Evolutionary conservation across 2,329 filamentous ascomycete genomes (phyloP).

Genomic region (Colletotrichum tabaci): DNA sequence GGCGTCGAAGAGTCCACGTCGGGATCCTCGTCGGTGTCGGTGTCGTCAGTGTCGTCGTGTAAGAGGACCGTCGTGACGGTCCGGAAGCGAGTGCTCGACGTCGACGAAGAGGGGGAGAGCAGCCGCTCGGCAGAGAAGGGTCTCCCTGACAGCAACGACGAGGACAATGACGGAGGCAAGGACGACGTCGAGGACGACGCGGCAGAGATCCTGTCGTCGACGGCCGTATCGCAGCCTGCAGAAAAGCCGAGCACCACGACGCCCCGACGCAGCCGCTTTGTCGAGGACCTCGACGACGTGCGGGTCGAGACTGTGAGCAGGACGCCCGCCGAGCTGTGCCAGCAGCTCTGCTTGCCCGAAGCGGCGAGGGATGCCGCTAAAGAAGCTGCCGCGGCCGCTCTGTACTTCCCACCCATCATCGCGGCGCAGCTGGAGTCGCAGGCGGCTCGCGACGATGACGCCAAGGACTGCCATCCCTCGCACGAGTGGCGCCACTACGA

Average conservation of each 20-base stretch:
- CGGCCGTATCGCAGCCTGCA: neutral
- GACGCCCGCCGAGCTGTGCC: constrained; percentile 1
- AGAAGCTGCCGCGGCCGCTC: neutral
- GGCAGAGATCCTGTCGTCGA: neutral
- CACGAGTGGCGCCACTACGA: constrained; percentile 8
- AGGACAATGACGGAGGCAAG: no score
- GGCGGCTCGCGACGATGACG: neutral
- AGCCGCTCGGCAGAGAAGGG: neutral
- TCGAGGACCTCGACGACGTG: neutral
- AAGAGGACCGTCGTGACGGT: constrained; percentile 5
- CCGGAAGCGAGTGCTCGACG: neutral
- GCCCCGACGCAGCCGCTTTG: neutral
- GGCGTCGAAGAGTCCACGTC: neutral
- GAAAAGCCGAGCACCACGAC: no score
- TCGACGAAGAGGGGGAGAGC: constrained; percentile 18
- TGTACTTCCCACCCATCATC: neutral
- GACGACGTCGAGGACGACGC: neutral
- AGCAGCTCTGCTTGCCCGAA: neutral
- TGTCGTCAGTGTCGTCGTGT: neutral
- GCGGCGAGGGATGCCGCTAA: neutral
- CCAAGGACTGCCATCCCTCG: neutral
- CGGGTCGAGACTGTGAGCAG: neutral
- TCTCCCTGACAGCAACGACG: neutral
- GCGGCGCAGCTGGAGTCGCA: neutral
- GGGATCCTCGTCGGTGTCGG: neutral